Evolutionary conservation across 805 yeast genomes (phyloP), one percentile per base, ranked within the genome.

Genomic region (Pichia exigua): DNA sequence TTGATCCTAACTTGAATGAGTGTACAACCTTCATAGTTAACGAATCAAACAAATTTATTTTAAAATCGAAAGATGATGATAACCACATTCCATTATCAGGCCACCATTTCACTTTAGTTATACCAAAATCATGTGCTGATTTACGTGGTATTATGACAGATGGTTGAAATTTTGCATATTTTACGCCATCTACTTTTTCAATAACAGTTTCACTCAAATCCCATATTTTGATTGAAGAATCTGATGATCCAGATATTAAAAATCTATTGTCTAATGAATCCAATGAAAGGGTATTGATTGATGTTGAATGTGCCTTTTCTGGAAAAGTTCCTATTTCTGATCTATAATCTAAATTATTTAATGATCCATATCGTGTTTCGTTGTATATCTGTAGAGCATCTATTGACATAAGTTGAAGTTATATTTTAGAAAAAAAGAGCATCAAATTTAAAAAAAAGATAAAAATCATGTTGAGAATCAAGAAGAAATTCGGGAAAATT

Each of bases 61-160:
- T 77, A 52, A 78, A 80, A 65, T 91, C 97, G 64, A 82, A 88
- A 0, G 96, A 87, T 1, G 89, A 81, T 3, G 89, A 77, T 20
- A 89, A 74, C 69, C 89, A 90, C 82, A 91, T 75, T 1, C 96
- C 97, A 35, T 83, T 80, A 65, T 91, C 97, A 0, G 94, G 90
- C 92, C 96, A 92, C 97, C 97, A 91, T 59, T 76, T 73, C 0
- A 87, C 71, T 17, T 78, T 68, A 0, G 95, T 85, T 0, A 91
- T 73, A 0, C 96, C 96, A 63, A 74, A 88, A 20, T 69, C 64
- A 62, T 91, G 97, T 0, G 75, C 78, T 27, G 56, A 51, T 56
- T 69, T 64, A 42, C 72, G 56, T 32, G 69, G 65, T 35, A 66
- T 44, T 38, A 58, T 45, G 52, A 52, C 50, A 27, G 59, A 39